These are phyloP conservation scores for Tuctoria greenei DNA, from an alignment of 176 grass and related monocot genomes.

Conservation along the genomic window DNA sequence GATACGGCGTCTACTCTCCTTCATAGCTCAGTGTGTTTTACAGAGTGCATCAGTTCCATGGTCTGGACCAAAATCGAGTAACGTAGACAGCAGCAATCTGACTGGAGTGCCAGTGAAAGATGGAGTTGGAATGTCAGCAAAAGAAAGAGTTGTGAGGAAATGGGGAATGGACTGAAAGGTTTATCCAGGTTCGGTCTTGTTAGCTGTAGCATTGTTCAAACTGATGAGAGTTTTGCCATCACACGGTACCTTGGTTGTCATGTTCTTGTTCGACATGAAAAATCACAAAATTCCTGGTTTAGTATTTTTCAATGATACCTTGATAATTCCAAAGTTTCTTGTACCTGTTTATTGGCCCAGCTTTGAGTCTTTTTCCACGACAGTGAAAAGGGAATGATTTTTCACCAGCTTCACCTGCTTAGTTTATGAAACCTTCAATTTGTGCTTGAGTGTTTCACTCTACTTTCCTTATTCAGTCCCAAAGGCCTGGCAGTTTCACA, in stretches of 20 bases:
- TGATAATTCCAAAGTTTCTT: not conserved
- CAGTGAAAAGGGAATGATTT: not conserved
- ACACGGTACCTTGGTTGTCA: not conserved
- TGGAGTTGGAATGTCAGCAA: constrained; percentile 41
- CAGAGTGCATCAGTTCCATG: constrained; percentile 16
- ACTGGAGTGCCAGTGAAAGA: constrained; percentile 35
- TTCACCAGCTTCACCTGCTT: not conserved
- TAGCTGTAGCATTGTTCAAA: not conserved
- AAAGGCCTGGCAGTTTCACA: not conserved
- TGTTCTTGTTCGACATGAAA: not conserved
- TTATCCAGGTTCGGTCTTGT: not conserved
- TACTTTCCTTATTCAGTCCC: not conserved
- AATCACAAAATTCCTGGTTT: not conserved
- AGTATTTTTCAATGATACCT: not conserved
- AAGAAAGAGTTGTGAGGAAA: constrained; percentile 66
- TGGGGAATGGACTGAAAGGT: constrained; percentile 64
- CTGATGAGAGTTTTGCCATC: not conserved
- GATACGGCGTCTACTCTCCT: constrained; percentile 36
- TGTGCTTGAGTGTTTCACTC: not conserved
- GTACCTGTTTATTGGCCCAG: not conserved
- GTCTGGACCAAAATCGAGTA: constrained; percentile 22
- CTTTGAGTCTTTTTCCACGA: not conserved
- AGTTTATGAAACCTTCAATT: not conserved
- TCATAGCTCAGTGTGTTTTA: constrained; percentile 20
- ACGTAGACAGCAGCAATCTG: constrained; percentile 29